Base-by-base conservation (phyloP, 2,329 filamentous ascomycete species). In the Penicillium sp. region DNA sequence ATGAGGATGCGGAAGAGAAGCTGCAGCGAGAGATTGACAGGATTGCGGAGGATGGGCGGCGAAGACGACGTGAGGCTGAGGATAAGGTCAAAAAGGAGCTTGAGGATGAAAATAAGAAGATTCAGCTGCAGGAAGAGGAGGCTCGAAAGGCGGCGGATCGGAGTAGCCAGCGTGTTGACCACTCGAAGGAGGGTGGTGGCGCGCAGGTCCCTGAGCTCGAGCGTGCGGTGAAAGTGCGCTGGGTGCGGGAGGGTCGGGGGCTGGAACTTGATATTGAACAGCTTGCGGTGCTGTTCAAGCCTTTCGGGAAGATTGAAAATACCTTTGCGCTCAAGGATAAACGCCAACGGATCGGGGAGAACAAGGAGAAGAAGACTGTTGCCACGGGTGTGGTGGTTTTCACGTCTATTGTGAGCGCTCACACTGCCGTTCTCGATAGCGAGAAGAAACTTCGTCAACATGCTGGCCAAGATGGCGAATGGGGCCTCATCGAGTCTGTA, bases 301-400 rank as follows among this genome's bases (percentile, higher is more conserved):
- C 75, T 17, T 86, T 85, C 64, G 85, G 84, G n/a, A 77, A 78
- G 45, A 75, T 87, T 13, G 83, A 87, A 60, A 81, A 79, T 59
- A 74, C 80, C 0, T 75, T 83, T 43, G 71, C 84, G 35, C 73
- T 84, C 49, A 84, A 82, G 60, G 83, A 86, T 64, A 86, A 84
- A 68, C 82, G 82, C 61, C 75, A 78, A 56, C 78, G 78, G 6
- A 62, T 81, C 3, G 77, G 78, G 6, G 81, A 81, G 5, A 75
- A 76, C 55, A 79, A 79, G 57, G 79, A 82, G 61, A 82, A 82
- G 63, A 80, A 79, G 56, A 70, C 79, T 2, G 72, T 83, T 54
- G 81, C 78, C 6, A 83, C 78, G 1, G 83, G 79, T 0, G 79
- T 85, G 45, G 73, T 87, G 15, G 78, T 86, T 15, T 87, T 82